Base-by-base conservation (phyloP, 164 flowering plant species). In the Tetrastigma voinierianum region DNA sequence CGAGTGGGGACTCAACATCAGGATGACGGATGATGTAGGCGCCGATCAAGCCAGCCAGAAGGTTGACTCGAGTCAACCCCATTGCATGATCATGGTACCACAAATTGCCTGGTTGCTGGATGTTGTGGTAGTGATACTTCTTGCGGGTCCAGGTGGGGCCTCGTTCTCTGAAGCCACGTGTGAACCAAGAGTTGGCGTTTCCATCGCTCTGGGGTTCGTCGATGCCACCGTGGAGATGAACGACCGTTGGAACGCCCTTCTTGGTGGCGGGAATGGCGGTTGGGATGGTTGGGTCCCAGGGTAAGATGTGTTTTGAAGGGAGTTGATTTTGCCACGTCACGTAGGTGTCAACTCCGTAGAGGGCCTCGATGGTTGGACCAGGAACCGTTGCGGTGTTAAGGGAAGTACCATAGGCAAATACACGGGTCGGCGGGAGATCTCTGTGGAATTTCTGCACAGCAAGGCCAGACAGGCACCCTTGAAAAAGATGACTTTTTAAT, bases 371-470 rank as follows among this genome's bases (percentile, higher is more conserved):
- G 0, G 82, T 83, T 1, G 86, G 86, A 46, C 86, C 86, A 12
- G 86, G 86, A 0, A 83, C 77, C 0, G 82, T 78, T 19, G 86
- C 86, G 0, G 65, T 45, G 51, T 13, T 10, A 59, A 16, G 51
- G 57, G 81, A 74, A 9, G 68, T 59, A 11, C 86, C 86, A 64
- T 70, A 83, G 13, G 86, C 86, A 46, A 72, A 83, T 47, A 83
- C 86, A 0, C 76, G 64, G 1, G 86, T 81, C 1, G 76, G 65
- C 14, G 84, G 86, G 6, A 83, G 47, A 43, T 83, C 84, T 19
- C 81, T 67, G 69, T 83, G 86, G 65, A 95, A 95, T 89, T 90
- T 95, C 99, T 95, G 88, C 58, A 57, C 54, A 40, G 7, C 14
- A 10, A 48, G 68, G 49, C 16, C 16, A 17, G 14, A 20, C 15